phyloP scores from a whole-genome alignment of 2,329 filamentous ascomycete genomes.

The Celoporthe dispersa region DNA sequence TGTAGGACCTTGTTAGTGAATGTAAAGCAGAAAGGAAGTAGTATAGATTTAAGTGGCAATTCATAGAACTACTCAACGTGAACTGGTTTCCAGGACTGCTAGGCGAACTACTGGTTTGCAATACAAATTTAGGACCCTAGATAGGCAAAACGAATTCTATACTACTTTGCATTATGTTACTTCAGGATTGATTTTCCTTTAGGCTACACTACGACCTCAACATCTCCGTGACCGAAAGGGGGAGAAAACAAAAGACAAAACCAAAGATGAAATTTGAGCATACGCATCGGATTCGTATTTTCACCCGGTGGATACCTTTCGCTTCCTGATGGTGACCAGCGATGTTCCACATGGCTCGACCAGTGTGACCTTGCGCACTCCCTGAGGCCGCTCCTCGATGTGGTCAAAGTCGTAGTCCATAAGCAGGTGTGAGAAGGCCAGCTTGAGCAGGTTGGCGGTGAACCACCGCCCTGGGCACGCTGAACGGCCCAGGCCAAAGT shows the following conservation, averaged over 20 bases:
- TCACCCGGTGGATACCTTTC: neutral
- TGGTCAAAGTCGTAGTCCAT: slow-evolving; percentile 12
- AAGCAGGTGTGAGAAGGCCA: slow-evolving; percentile 6
- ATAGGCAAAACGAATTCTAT: too few relatives aligned
- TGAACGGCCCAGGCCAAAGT: slow-evolving; percentile 4
- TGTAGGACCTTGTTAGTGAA: neutral
- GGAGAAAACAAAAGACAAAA: rapidly evolving
- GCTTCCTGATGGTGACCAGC: slow-evolving; percentile 1
- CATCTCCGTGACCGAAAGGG: too few relatives aligned
- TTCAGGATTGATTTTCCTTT: too few relatives aligned
- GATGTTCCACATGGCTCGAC: slow-evolving; percentile 8
- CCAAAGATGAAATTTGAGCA: neutral
- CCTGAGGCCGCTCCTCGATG: neutral
- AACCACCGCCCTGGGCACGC: slow-evolving; percentile 18
- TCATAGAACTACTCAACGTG: neutral
- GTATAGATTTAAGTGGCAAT: neutral
- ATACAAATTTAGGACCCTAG: too few relatives aligned
- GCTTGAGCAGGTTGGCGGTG: slow-evolving; percentile 2
- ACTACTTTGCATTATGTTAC: neutral
- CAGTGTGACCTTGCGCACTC: slow-evolving; percentile 1
- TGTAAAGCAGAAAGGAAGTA: too few relatives aligned
- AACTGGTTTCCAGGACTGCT: too few relatives aligned
- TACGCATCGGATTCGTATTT: neutral
- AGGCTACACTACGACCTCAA: too few relatives aligned
- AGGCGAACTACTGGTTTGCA: too few relatives aligned